Evolutionary conservation across 208 protist genomes (phyloP), one percentile per base, ranked within the genome.

Genomic region (Herpetomonas samuelpessoai): DNA sequence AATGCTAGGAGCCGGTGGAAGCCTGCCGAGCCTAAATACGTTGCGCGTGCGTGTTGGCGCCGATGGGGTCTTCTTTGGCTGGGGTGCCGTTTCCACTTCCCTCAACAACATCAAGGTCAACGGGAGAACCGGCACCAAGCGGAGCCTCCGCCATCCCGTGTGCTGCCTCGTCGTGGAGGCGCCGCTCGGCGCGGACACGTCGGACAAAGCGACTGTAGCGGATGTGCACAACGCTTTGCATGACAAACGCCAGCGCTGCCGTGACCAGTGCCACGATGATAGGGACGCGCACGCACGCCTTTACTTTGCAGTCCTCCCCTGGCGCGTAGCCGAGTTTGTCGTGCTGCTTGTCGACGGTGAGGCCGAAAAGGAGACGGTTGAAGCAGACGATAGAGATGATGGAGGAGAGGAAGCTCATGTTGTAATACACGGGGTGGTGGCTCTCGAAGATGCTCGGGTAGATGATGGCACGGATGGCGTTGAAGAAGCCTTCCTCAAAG

Each of bases 401-500:
- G 14, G 52, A 50, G 22, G 56, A 55, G 25, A 70, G 16, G 24
- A 70, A 70, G 9, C 64, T 59, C 24, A 70, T 70, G 44, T 63
- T 70, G 56, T 70, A 70, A n/a, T 63, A 63, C 10, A 63, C 64
- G 39, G 28, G 39, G 44, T 70, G 64, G 29, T 70, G 22, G 30
- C 30, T 30, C 22, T 70, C 64, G 21, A 57, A 70, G 21, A 70
- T 24, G 28, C 55, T 60, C 10, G 64, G 64, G 30, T 57, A 70
- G 14, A 70, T 70, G 3, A 70, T 30, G 4, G 64, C 64, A 24
- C 45, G 52, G 18, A 70, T 29, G 16, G 55, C 55, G 41, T 46
- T 41, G 25, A 70, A 70, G 16, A 70, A 50, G 45, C 64, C 64
- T n/a, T 70, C 64, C 51, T 70, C 64, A 48, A 70, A 63, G 56